phyloP scores from a whole-genome alignment of 2,329 filamentous ascomycete species.

The Nothophaeocryptopus gaeumannii region DNA sequence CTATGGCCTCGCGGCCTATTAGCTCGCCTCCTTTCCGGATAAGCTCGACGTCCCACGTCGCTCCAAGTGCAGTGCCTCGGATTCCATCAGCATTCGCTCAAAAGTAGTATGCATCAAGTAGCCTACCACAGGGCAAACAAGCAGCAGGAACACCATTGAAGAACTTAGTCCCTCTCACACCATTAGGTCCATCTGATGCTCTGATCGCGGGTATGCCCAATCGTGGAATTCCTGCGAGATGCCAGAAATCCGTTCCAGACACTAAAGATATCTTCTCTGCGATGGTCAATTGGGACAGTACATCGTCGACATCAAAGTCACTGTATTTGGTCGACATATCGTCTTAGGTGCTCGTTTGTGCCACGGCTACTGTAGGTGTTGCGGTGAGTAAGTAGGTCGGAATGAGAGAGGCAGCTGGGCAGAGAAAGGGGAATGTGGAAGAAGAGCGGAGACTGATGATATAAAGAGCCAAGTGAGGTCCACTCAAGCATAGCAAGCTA shows the following conservation, averaged over 20 bases:
- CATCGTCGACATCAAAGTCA: constrained; percentile 33
- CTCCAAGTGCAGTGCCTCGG: constrained; percentile 64
- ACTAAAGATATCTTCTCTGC: constrained; percentile 34
- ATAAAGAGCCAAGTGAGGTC: too few relatives aligned
- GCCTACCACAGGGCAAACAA: constrained; percentile 67
- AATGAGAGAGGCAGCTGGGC: too few relatives aligned
- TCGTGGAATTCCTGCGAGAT: constrained; percentile 59
- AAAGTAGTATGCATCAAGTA: neutral
- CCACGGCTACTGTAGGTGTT: too few relatives aligned
- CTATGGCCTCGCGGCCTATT: constrained; percentile 68
- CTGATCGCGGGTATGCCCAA: constrained; percentile 64
- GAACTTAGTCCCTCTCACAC: constrained; percentile 65
- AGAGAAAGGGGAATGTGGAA: too few relatives aligned
- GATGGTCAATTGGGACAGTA: constrained; percentile 30
- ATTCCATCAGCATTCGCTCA: neutral
- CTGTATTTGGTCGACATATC: constrained; percentile 17
- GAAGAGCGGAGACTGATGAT: too few relatives aligned
- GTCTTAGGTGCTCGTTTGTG: neutral
- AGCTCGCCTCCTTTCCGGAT: constrained; percentile 67
- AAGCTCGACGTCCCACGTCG: constrained; percentile 73
- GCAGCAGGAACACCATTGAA: constrained; percentile 65
- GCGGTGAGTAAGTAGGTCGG: too few relatives aligned
- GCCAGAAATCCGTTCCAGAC: constrained; percentile 62
- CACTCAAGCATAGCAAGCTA: too few relatives aligned
- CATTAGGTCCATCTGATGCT: constrained; percentile 67